These are phyloP conservation scores for Acorus gramineus DNA, from an alignment of 106 monocot species.

Conservation along the genomic window DNA sequence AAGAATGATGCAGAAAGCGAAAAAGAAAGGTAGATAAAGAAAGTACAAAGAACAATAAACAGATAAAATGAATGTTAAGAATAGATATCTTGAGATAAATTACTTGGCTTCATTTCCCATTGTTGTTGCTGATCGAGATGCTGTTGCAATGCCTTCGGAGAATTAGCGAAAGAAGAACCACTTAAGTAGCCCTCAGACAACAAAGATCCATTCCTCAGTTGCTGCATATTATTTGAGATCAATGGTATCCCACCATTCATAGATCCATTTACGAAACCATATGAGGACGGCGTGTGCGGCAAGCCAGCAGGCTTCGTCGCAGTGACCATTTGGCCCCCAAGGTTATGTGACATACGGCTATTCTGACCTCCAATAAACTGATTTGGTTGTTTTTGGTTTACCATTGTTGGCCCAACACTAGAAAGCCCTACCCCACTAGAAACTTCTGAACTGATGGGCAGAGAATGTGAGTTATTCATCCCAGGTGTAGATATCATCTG, in stretches of 20 bases:
- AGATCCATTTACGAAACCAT: slow-evolving; percentile 57
- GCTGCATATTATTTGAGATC: slow-evolving; percentile 43
- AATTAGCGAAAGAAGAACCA: slow-evolving; percentile 32
- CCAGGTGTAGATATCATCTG: slow-evolving; percentile 97
- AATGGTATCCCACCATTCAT: slow-evolving; percentile 39
- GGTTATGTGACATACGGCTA: slow-evolving; percentile 38
- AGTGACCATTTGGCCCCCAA: slow-evolving; percentile 38
- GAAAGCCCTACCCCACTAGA: slow-evolving; percentile 40
- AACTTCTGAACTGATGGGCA: slow-evolving; percentile 33
- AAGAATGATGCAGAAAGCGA: no score
- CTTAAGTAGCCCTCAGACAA: slow-evolving; percentile 35
- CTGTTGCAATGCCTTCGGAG: slow-evolving; percentile 41
- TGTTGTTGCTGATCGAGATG: slow-evolving; percentile 47
- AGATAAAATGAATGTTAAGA: no score
- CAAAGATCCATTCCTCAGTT: slow-evolving; percentile 26
- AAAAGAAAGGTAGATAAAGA: background rate
- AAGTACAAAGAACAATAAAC: background rate
- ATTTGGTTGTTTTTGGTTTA: slow-evolving; percentile 47
- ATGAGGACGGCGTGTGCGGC: slow-evolving; percentile 41
- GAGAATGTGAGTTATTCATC: slow-evolving; percentile 47
- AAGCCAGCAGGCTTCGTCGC: slow-evolving; percentile 38
- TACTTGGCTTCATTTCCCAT: slow-evolving; percentile 44
- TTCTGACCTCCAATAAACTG: slow-evolving; percentile 58
- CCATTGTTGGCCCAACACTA: slow-evolving; percentile 32
- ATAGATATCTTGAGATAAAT: no score